Conservation (phyloP, 2,329 filamentous ascomycete species). For the Pezizomycotina sp. region DNA sequence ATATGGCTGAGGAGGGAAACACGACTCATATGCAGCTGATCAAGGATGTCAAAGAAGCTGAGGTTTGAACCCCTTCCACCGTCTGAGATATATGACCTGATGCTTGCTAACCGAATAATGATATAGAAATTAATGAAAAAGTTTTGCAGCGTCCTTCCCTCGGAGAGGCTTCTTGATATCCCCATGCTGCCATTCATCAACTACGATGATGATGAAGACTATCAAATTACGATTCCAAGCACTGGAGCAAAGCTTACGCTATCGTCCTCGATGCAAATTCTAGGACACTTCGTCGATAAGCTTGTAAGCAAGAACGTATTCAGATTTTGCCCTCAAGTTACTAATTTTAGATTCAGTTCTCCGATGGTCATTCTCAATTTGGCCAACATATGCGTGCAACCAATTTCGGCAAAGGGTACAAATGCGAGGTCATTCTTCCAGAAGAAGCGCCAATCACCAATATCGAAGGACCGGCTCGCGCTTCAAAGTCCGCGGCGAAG, state of each 20-base stretch:
- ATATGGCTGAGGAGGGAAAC: constrained; percentile 65
- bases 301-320: constrained; percentile 32
- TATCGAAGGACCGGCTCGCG: constrained; percentile 44
- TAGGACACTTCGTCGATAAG: constrained; percentile 57
- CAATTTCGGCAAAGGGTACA: constrained; percentile 37
- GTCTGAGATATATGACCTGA: constrained; percentile 1
- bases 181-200: constrained; percentile 5
- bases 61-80: constrained; percentile 28
- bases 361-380: too few species aligned
- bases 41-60: constrained; percentile 43
- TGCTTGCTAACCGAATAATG: too few species aligned
- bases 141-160: constrained; percentile 60
- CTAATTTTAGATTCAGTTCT: too few species aligned
- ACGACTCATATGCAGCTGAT: constrained; percentile 40
- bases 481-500: constrained; percentile 62
- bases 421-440: constrained; percentile 67
- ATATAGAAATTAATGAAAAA: constrained; percentile 42
- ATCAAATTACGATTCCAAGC: constrained; percentile 40
- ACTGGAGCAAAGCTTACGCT: constrained; percentile 60
- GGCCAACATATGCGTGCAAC: too few species aligned
- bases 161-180: constrained; percentile 48
- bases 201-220: constrained; percentile 8
- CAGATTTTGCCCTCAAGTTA: neutral
- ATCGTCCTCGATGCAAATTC: constrained; percentile 43
- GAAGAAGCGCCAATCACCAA: constrained; percentile 53